phyloP scores from a whole-genome alignment of 176 grass and related monocot genomes.

The Oryza australiensis region DNA sequence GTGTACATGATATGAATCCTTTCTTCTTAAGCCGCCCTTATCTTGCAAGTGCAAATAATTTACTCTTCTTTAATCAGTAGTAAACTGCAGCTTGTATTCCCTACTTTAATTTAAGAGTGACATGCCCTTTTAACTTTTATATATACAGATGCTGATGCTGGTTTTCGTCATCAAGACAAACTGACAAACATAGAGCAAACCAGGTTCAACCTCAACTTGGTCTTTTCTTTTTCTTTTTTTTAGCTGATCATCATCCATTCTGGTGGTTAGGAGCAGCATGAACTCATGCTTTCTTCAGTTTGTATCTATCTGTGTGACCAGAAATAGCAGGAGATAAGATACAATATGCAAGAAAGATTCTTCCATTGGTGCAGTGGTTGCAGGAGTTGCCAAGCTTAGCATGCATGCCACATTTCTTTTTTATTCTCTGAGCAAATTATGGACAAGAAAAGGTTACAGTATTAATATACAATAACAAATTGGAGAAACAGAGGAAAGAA shows the following conservation, averaged over 20 bases:
- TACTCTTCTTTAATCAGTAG: background rate
- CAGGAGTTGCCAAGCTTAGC: background rate
- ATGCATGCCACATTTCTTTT: background rate
- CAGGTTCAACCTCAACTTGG: background rate
- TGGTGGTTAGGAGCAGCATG: background rate
- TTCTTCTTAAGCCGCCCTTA: background rate
- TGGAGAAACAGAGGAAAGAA: background rate
- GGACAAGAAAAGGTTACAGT: background rate
- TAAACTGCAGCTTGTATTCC: background rate
- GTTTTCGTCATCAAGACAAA: background rate
- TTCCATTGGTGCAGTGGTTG: background rate
- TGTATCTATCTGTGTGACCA: background rate
- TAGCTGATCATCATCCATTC: background rate
- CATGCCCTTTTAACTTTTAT: background rate
- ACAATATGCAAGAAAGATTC: background rate
- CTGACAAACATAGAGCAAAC: background rate
- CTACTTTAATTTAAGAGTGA: background rate
- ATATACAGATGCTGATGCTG: background rate
- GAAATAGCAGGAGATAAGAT: background rate
- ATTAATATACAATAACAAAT: background rate
- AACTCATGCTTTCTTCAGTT: background rate
- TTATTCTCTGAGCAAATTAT: background rate
- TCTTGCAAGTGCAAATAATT: background rate
- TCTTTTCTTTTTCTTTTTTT: background rate
- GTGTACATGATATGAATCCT: background rate